phyloP scores from a whole-genome alignment of 176 grass and related monocot species.

The Zoysia pacifica region DNA sequence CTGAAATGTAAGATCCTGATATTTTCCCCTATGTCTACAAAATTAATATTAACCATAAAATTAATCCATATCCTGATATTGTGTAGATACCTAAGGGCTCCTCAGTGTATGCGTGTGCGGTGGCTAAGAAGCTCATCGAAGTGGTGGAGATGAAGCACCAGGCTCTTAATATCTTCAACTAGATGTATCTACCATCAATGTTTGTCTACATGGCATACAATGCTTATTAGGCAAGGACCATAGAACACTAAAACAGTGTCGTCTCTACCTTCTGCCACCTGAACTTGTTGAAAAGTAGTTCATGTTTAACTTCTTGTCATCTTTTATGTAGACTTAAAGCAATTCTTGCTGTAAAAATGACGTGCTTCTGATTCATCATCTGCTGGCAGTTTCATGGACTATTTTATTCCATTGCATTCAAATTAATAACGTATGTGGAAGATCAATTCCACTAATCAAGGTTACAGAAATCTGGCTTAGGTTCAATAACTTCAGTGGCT shows the following conservation, averaged over 20 bases:
- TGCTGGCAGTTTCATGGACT: background rate
- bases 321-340: background rate
- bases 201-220: too few species aligned
- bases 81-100: conserved; percentile 64
- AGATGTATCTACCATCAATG: background rate
- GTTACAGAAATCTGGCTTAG: background rate
- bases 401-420: background rate
- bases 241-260: background rate
- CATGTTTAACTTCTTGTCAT: conserved; percentile 10
- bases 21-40: too few species aligned
- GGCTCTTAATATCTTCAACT: conserved; percentile 36
- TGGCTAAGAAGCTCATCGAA: conserved; percentile 73
- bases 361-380: conserved; percentile 28
- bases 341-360: conserved; percentile 20
- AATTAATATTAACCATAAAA: too few species aligned
- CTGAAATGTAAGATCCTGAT: too few species aligned
- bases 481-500: background rate
- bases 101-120: conserved; percentile 72
- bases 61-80: too few species aligned
- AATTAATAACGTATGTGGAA: background rate
- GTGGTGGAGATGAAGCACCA: conserved; percentile 55
- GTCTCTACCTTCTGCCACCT: background rate
- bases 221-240: conserved; percentile 19
- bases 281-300: conserved; percentile 26
- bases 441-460: conserved; percentile 21